Base-by-base conservation (phyloP, 805 yeast species). In the Metahyphopichia silvanorum region DNA sequence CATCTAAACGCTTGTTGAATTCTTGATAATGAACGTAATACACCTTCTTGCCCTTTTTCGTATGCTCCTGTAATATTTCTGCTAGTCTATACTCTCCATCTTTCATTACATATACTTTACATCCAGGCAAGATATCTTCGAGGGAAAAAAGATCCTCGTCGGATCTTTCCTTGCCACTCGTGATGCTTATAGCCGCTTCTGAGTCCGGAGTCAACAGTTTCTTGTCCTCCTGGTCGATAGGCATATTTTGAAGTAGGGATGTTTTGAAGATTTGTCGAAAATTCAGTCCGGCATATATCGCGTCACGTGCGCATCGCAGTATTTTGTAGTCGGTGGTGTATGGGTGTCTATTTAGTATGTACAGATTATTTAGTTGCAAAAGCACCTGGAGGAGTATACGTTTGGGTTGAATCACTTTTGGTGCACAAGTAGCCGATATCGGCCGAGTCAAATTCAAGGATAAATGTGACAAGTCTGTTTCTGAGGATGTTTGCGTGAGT, bases 1-100 rank as follows among this genome's bases (percentile, higher is more conserved):
- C 98, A 63, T 93, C 99, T 46, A 93, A 71, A 57, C 99, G 83
- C 41, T 93, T 93, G 66, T 93, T 93, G 68, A 82, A 93, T 46
- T 89, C 96, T 33, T 79, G 86, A 62, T 88, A 93, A 58, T 93
- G 99, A 19, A 93, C 96, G 55, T 93, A 93, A 57, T 82, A 89
- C 43, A 77, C 85, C 20, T 79, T 77, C 39, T 83, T 76, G 10
- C 89, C 86, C 53, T 87, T 82, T 49, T 85, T 79, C 28, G 74
- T 60, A 40, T 85, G 86, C 31, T 77, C 72, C 13, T 89, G 86
- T 27, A 93, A 63, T 26, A 93, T 77, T 54, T 93, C 98, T 2
- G 98, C 97, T 21, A 79, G 55, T 40, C 96, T 69, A 39, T 71
- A 74, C 42, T 82, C 88, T 18, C 77, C 85, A 49, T 88, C 96